These are phyloP conservation scores for Yarrowia keelungensis DNA, from an alignment of 805 yeast genomes.

Conservation along the genomic window DNA sequence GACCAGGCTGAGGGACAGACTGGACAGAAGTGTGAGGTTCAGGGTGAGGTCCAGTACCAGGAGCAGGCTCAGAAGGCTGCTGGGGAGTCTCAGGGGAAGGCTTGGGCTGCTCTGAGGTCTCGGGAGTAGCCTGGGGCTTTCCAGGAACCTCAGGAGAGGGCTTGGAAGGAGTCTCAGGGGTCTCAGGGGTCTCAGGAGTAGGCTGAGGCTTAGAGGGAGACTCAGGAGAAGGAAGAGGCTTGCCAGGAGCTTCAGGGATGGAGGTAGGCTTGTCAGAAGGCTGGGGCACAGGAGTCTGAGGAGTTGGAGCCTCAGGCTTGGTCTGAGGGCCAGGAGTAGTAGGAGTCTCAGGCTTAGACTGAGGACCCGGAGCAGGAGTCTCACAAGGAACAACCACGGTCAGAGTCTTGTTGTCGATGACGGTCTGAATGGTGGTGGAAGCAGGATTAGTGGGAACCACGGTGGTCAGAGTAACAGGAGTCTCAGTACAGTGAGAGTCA, in stretches of 20 bases:
- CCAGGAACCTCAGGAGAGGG: background rate
- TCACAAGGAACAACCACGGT: conserved; percentile 72
- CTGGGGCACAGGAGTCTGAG: too few relatives aligned
- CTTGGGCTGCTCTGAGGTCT: background rate
- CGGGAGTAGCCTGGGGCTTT: background rate
- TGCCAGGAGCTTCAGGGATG: too few relatives aligned
- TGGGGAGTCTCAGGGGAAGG: background rate
- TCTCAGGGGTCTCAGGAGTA: too few relatives aligned
- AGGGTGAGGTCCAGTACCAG: too few relatives aligned
- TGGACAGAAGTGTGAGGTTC: too few relatives aligned
- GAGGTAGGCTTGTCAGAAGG: too few relatives aligned
- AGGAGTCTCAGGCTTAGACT: conserved; percentile 3
- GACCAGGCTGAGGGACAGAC: background rate
- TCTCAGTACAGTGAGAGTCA: conserved; percentile 1
- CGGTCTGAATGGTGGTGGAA: conserved; percentile 56
- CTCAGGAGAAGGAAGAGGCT: too few relatives aligned
- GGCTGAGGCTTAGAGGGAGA: too few relatives aligned
- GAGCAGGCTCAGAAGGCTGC: background rate
- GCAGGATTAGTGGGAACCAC: conserved; percentile 23
- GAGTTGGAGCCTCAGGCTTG: too few relatives aligned
- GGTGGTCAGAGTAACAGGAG: conserved; percentile 20
- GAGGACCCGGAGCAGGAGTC: background rate
- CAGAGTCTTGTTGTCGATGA: conserved; percentile 90
- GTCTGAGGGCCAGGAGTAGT: background rate
- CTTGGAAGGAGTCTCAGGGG: conserved; percentile 3